Conservation (phyloP, 495 filamentous ascomycete species). For the Hyaloscypha hepaticicola region DNA sequence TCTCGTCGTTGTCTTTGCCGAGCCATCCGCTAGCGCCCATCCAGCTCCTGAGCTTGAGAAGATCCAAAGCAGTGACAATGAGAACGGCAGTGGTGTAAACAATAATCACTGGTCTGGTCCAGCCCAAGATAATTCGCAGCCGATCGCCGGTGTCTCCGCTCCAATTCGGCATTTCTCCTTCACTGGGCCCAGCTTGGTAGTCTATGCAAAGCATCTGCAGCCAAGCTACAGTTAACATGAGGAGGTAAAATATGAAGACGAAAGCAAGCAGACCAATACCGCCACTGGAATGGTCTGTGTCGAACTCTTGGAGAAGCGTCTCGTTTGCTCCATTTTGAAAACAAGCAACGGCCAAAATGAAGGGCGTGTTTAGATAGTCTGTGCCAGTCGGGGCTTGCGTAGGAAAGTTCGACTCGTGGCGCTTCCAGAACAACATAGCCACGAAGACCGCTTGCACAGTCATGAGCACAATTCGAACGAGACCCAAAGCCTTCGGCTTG, state of each 20-base stretch:
- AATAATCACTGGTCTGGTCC: too few relatives aligned
- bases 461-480: conserved; percentile 7
- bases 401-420: not conserved
- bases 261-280: conserved; percentile 1
- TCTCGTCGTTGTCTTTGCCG: not conserved
- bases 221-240: conserved; percentile 7
- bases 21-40: conserved; percentile 15
- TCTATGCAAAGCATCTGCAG: conserved; percentile 3
- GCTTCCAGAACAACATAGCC: conserved; percentile 3
- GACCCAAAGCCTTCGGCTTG: not conserved
- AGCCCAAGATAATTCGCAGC: conserved; percentile 4
- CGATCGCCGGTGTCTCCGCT: not conserved
- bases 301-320: not conserved
- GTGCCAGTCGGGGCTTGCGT: not conserved
- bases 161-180: not conserved
- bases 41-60: conserved; percentile 6
- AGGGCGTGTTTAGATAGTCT: not conserved
- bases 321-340: not conserved
- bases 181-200: not conserved
- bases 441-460: conserved; percentile 14
- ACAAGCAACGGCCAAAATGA: conserved; percentile 11
- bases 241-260: conserved; percentile 8
- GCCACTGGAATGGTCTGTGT: not conserved
- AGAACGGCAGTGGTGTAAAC: conserved; percentile 5
- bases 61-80: conserved; percentile 5